Base-by-base conservation (phyloP, 2,329 filamentous ascomycete species). In the Pseudogymnoascus sp. region DNA sequence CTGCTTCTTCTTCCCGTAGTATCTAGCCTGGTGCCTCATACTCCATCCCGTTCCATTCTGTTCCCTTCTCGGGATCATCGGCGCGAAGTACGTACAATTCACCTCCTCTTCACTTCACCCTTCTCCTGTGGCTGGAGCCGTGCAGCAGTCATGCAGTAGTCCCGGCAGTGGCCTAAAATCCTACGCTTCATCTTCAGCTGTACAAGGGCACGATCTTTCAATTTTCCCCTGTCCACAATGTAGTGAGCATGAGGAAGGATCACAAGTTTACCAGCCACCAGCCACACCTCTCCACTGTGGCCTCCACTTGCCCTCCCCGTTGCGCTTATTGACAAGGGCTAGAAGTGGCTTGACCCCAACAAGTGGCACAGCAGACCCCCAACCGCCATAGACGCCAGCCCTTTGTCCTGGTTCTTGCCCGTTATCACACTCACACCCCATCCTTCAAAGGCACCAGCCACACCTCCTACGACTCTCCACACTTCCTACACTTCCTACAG, bases 371-470 rank as follows among this genome's bases (percentile, higher is more conserved):
- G 49, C 49, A 55, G 8, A 6, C 49, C 49, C 45, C 49, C 25
- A 55, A 55, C n/a, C 49, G 49, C 49, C 49, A 55, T 55, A 55
- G 49, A 55, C 49, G 49, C 49, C 49, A 55, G 49, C 14, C n/a
- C 23, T 52, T 31, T 55, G 49, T 49, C 43, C 43, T 45, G 18
- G 40, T 23, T 55, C 25, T 33, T 55, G 49, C 49, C 58, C 58
- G 33, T 45, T 45, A 45, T 23, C 58, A 60, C 35, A 38, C 16
- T 45, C 58, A 38, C 38, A 23, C 21, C 21, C 6, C 14, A 21
- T n/a, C 58, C 58, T 28, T 9, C n/a, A 45, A 60, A 38, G 58
- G 58, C 38, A 60, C 58, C 58, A 40, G 58, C 58, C 58, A 40
- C 58, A 25, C 58, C 5, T 21, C 25, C 49, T 55, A 55, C 49